Percentiles rank a stretch among this genome's conserved stretches.
These are phyloP conservation scores for Claviceps pusilla DNA, from an alignment of 2,329 filamentous ascomycete species.

Conservation along the genomic window DNA sequence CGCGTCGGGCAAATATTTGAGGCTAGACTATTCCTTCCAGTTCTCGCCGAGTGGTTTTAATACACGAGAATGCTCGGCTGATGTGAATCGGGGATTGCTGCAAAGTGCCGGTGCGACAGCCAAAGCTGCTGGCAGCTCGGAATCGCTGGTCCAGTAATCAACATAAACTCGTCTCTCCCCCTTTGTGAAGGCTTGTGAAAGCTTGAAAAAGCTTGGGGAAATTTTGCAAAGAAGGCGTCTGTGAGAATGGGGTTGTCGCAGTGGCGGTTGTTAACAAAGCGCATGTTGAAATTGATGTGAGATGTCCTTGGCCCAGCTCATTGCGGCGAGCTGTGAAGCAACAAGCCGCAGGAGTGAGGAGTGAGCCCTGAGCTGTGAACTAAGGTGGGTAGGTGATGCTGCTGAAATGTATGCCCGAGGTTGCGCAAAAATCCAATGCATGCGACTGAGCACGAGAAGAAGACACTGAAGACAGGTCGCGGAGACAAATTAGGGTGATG, in stretches of 20 bases:
- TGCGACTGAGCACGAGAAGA: not conserved
- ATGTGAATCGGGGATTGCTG: not conserved
- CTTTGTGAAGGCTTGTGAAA: not conserved
- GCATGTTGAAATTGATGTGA: slow-evolving; percentile 10
- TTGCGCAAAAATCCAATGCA: not conserved
- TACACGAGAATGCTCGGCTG: not conserved
- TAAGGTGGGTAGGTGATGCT: not conserved
- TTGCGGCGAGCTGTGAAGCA: not conserved
- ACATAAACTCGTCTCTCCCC: not conserved
- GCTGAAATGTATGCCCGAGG: not conserved
- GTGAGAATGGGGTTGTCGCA: slow-evolving; percentile 5
- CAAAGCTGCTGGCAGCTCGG: not conserved
- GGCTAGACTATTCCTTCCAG: not conserved
- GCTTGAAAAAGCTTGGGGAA: not conserved
- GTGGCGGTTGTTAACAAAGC: slow-evolving; percentile 12
- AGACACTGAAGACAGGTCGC: not conserved
- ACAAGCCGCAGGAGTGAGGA: too few species aligned
- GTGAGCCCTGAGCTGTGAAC: not conserved
- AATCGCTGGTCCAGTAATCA: not conserved
- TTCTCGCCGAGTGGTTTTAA: not conserved
- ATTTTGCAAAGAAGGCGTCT: not conserved
- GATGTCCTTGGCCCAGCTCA: not conserved
- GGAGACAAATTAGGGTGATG: not conserved
- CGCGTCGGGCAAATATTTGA: not conserved
- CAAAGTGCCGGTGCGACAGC: not conserved